A percentile compares a stretch with the other conserved stretches of the same genome.
These are phyloP conservation scores for Cyathus striatus DNA, from an alignment of 768 basidiomycete species.

Conservation along the genomic window DNA sequence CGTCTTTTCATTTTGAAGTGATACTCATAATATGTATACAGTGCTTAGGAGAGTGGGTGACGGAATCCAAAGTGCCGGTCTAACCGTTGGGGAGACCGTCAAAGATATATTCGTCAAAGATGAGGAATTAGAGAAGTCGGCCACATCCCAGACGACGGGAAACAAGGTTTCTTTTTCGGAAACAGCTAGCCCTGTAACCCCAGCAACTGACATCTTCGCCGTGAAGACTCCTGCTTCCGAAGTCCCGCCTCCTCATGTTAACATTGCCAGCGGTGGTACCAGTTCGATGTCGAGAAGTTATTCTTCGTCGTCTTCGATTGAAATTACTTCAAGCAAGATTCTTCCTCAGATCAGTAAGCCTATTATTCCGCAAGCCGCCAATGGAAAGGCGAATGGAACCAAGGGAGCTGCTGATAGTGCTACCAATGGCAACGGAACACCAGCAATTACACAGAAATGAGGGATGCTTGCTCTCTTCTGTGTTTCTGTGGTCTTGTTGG, in stretches of 20 bases:
- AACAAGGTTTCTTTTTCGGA: not conserved
- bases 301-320: not conserved
- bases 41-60: slow-evolving; percentile 3
- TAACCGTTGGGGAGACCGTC: not conserved
- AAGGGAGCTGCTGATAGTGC: not conserved
- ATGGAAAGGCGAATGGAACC: not conserved
- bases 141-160: not conserved
- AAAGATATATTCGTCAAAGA: not conserved
- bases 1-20: not conserved
- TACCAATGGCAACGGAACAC: not conserved
- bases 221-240: not conserved
- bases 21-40: not conserved
- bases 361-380: not conserved
- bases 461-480: too few relatives aligned
- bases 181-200: not conserved
- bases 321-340: not conserved
- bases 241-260: not conserved
- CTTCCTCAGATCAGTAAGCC: not conserved
- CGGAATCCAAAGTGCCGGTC: not conserved
- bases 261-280: not conserved
- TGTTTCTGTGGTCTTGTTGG: too few relatives aligned
- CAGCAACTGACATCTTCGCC: not conserved
- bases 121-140: not conserved
- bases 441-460: not conserved
- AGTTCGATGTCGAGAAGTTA: not conserved